A percentile compares a stretch with the other conserved stretches of the same genome.
Evolutionary conservation across 805 yeast species (phyloP).

Genomic region (Hagleromyces aurorensis): DNA sequence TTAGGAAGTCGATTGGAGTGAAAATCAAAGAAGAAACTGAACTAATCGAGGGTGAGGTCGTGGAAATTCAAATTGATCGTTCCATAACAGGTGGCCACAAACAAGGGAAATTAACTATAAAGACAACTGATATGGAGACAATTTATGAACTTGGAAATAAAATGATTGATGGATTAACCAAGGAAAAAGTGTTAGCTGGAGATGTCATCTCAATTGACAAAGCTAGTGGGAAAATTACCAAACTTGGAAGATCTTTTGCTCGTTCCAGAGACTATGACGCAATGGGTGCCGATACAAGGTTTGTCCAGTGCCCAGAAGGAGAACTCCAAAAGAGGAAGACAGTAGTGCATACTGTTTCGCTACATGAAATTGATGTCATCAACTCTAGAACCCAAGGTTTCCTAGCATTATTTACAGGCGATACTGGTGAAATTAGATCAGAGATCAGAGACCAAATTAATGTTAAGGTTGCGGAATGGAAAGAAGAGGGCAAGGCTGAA

Average conservation of each 20-base stretch:
- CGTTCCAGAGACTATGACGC: slow-evolving; percentile 98
- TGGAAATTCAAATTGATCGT: slow-evolving; percentile 90
- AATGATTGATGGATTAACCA: slow-evolving; percentile 89
- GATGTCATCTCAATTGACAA: slow-evolving; percentile 94
- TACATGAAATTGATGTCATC: slow-evolving; percentile 96
- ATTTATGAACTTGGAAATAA: slow-evolving; percentile 90
- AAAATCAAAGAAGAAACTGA: slow-evolving; percentile 95
- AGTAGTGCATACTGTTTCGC: slow-evolving; percentile 94
- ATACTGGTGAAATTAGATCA: slow-evolving; percentile 94
- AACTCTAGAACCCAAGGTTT: slow-evolving; percentile 98
- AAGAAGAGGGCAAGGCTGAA: slow-evolving; percentile 97
- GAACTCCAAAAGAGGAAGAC: slow-evolving; percentile 94
- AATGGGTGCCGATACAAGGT: slow-evolving; percentile 96
- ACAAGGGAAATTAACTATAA: slow-evolving; percentile 95
- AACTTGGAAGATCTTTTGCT: slow-evolving; percentile 92
- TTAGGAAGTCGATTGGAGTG: slow-evolving; percentile 91
- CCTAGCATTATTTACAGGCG: slow-evolving; percentile 88
- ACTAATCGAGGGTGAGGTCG: slow-evolving; percentile 97
- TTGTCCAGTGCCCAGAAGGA: slow-evolving; percentile 98
- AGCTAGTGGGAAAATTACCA: slow-evolving; percentile 88
- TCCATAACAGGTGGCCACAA: slow-evolving; percentile 96
- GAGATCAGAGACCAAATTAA: slow-evolving; percentile 96
- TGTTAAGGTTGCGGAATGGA: slow-evolving; percentile 95
- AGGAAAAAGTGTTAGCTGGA: slow-evolving; percentile 94
- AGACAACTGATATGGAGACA: slow-evolving; percentile 97